Evolutionary conservation across 2,329 filamentous ascomycete genomes (phyloP).

Genomic region (Fusarium beomiforme): DNA sequence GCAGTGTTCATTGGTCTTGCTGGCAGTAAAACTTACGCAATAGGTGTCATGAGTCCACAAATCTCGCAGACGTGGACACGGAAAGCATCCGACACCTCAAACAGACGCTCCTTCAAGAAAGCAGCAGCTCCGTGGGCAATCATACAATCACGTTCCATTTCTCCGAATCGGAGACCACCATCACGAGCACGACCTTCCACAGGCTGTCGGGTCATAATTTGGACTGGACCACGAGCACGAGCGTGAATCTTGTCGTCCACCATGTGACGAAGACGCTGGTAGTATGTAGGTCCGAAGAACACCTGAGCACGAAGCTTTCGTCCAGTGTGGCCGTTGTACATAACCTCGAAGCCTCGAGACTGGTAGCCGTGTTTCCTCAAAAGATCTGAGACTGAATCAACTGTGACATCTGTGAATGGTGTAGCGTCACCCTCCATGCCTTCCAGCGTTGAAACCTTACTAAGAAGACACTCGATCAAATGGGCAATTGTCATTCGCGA

Average conservation of each 20-base stretch:
- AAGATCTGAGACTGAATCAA: constrained; percentile 89
- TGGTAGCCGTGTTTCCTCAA: constrained; percentile 93
- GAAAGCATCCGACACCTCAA: constrained; percentile 98
- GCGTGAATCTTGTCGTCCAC: constrained; percentile 99
- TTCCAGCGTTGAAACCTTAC: constrained; percentile 92
- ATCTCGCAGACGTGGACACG: constrained; percentile 98
- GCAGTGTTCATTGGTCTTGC: constrained; percentile 15
- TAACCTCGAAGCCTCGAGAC: constrained; percentile 95
- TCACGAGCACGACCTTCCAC: constrained; percentile 98
- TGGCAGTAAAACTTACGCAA: constrained; percentile 79
- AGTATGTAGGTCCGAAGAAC: constrained; percentile 98
- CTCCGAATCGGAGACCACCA: constrained; percentile 98
- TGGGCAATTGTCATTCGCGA: constrained; percentile 99
- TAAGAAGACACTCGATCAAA: constrained; percentile 98
- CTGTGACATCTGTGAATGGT: constrained; percentile 96
- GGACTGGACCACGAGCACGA: constrained; percentile 93
- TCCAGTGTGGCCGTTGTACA: constrained; percentile 99
- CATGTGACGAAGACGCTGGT: constrained; percentile 98
- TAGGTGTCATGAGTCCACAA: constrained; percentile 97
- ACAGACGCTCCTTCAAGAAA: constrained; percentile 96
- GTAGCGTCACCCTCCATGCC: constrained; percentile 97
- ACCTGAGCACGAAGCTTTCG: constrained; percentile 93
- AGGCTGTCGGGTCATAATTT: constrained; percentile 96
- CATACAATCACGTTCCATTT: constrained; percentile 99
- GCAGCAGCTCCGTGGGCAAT: constrained; percentile 98